Evolutionary conservation across 768 basidiomycete genomes (phyloP), one percentile per base, ranked within the genome.

Genomic region (Strobilomyces dryophilus): DNA sequence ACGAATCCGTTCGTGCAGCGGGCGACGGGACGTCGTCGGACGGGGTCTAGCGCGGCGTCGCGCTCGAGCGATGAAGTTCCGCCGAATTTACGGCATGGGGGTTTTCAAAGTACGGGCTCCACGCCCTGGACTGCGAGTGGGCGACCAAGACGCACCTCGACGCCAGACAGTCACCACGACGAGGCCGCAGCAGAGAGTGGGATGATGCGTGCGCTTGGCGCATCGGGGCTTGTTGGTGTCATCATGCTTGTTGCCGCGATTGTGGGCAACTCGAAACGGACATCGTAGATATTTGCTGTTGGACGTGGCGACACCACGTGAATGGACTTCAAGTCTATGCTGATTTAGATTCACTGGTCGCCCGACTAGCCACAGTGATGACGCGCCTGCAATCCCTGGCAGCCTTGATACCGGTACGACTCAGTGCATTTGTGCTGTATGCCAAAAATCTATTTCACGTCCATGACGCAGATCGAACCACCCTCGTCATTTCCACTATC

Each of bases 191-290:
- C 55, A n/a, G 54, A 69, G 56, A 67, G 68, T 21, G 56, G 55
- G 12, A 7, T 58, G 14, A 43, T 65, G 47, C 66, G 66, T 9
- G 63, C 59, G 10, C 61, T 67, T 17, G 66, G 61, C 0, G 68
- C 66, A n/a, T 59, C 68, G 11, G 66, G 63, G 3, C 57, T 67
- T 4, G 49, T 70, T 18, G 56, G 58, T 10, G 21, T 70, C 20
- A 70, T 67, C 31, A 42, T 67, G 43, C 59, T 70, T 24, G 43
- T 67, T 29, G 39, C 68, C 21, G 53, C 62, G 15, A 44, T 64
- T 15, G 49, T 51, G 9, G 43, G 52, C 41, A 44, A 32, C 53
- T 49, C 64, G 18, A 64, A 54, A 46, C 55, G 51, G 55, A 53
- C 54, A 31, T 53, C 40, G 10, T 64, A 60, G 49, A 39, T 11